phyloP scores from a whole-genome alignment of 495 filamentous ascomycete species.

The Daldinia caldariorum region DNA sequence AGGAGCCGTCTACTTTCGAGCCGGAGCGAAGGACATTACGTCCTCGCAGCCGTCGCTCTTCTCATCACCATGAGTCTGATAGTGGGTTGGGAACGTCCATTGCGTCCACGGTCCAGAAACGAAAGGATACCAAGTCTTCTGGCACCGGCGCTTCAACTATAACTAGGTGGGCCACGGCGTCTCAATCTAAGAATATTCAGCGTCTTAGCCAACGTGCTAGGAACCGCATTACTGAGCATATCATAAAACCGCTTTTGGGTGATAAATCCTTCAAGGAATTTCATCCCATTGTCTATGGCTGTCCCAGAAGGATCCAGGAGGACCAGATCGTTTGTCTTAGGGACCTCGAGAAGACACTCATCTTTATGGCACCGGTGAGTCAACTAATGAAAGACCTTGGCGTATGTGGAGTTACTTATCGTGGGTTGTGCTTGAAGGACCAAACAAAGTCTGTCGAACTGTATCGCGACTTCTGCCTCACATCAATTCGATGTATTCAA shows the following conservation, averaged over 20 bases:
- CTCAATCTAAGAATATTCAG: slow-evolving; percentile 50
- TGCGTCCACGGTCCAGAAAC: slow-evolving; percentile 53
- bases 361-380: slow-evolving; percentile 92
- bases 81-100: slow-evolving; percentile 69
- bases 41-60: slow-evolving; percentile 60
- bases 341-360: slow-evolving; percentile 88
- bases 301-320: slow-evolving; percentile 77
- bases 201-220: slow-evolving; percentile 61
- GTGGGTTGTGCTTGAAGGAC: slow-evolving; percentile 72
- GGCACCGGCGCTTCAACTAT: slow-evolving; percentile 46
- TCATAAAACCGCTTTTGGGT: slow-evolving; percentile 61
- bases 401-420: slow-evolving; percentile 73
- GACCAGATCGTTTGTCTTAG: slow-evolving; percentile 86
- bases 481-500: slow-evolving; percentile 85
- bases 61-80: slow-evolving; percentile 68
- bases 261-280: slow-evolving; percentile 73
- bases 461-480: slow-evolving; percentile 86
- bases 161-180: slow-evolving; percentile 60
- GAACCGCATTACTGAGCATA: slow-evolving; percentile 65
- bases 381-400: slow-evolving; percentile 57
- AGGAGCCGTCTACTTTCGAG: slow-evolving; percentile 44
- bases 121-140: slow-evolving; percentile 41
- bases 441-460: slow-evolving; percentile 70
- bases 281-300: slow-evolving; percentile 76
- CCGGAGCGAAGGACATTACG: slow-evolving; percentile 58